Evolutionary conservation across 75 land plant species (phyloP).

Genomic region (Pinus albicaulis): DNA sequence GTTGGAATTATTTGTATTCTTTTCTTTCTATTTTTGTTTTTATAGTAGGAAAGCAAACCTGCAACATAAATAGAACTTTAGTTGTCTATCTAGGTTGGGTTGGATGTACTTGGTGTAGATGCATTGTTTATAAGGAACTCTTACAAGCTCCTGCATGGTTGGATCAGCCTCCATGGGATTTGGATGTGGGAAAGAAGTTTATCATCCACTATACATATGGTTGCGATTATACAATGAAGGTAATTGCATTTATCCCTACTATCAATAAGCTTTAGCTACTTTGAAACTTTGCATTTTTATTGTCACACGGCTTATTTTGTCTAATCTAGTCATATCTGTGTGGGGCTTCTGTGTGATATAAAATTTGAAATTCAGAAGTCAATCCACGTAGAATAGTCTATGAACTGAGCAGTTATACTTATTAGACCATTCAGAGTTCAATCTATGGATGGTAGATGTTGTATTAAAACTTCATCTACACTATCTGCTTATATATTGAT

Average conservation of each 20-base stretch:
- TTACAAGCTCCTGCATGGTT: not conserved
- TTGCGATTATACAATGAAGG: conserved; percentile 68
- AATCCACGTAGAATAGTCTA: not conserved
- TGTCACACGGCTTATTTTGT: not conserved
- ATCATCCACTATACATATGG: conserved; percentile 75
- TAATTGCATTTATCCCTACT: not conserved
- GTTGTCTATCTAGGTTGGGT: not conserved
- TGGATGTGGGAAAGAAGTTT: conserved; percentile 40
- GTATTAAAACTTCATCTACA: not conserved
- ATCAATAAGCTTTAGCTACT: not conserved
- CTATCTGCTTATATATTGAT: not conserved
- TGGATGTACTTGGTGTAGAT: not conserved
- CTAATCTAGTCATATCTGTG: not conserved
- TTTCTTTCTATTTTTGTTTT: not conserved
- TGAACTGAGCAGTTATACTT: not conserved
- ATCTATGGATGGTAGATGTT: not conserved
- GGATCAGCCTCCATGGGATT: conserved; percentile 68
- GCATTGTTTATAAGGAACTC: not conserved
- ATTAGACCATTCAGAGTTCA: not conserved
- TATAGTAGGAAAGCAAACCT: not conserved
- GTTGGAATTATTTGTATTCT: not conserved
- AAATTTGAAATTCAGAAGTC: not conserved
- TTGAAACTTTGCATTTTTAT: not conserved
- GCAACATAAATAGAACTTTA: not conserved
- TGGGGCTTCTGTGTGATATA: not conserved